These are phyloP conservation scores for Glycine latifolia DNA, from an alignment of 306 rosid species.

Conservation along the genomic window DNA sequence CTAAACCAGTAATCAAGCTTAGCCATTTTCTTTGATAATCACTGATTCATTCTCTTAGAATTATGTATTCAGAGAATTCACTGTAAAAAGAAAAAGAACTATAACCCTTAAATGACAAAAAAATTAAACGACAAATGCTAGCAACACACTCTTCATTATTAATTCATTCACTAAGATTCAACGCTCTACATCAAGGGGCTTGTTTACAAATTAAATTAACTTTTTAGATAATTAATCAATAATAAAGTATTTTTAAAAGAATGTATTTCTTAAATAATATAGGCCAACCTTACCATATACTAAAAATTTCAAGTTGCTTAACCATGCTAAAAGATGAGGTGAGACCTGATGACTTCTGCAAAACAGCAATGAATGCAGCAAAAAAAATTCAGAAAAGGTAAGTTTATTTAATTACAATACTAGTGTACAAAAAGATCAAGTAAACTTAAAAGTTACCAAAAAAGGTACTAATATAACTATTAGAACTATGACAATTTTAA, in stretches of 20 bases:
- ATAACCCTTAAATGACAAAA: not conserved
- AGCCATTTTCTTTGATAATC: not conserved
- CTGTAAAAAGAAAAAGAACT: not conserved
- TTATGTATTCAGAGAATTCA: not conserved
- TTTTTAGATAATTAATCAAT: not conserved
- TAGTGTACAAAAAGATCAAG: not conserved
- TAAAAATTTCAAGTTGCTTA: slow-evolving; percentile 14
- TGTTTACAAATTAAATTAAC: not conserved
- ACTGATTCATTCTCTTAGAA: not conserved
- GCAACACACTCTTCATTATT: not conserved
- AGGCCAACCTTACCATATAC: slow-evolving; percentile 37
- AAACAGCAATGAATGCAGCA: slow-evolving; percentile 21
- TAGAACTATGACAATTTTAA: slow-evolving; percentile 4
- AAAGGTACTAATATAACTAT: slow-evolving; percentile 1
- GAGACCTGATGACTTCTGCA: slow-evolving; percentile 42
- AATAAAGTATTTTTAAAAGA: not conserved
- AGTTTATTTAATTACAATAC: not conserved
- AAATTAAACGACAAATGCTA: not conserved
- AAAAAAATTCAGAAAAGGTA: too few relatives aligned
- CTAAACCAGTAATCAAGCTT: not conserved
- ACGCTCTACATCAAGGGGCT: not conserved
- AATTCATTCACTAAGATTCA: not conserved
- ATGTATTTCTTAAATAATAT: not conserved
- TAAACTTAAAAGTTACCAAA: not conserved
- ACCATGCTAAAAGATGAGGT: slow-evolving; percentile 39